Percentiles rank a stretch among this genome's conserved stretches.
These are phyloP conservation scores for Maudiozyma saulgeensis DNA, from an alignment of 805 yeast genomes.

Conservation along the genomic window DNA sequence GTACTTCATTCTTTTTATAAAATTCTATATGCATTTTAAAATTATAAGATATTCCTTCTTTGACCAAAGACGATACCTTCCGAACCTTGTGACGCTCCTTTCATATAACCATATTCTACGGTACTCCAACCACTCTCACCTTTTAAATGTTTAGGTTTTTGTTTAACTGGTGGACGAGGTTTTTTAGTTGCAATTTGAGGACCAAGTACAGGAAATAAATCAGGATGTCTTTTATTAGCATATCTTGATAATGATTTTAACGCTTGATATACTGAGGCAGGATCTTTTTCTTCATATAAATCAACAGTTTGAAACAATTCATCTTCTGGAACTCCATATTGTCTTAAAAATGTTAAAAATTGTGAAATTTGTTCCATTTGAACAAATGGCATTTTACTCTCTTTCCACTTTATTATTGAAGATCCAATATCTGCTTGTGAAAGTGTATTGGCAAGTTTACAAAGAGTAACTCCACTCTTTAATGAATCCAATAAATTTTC, in stretches of 20 bases:
- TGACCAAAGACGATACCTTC: constrained; percentile 49
- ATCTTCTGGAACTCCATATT: constrained; percentile 66
- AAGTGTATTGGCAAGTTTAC: constrained; percentile 32
- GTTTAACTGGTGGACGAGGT: constrained; percentile 43
- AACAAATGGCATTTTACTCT: constrained; percentile 64
- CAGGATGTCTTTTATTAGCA: constrained; percentile 46
- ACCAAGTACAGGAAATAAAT: constrained; percentile 43
- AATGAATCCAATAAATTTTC: constrained; percentile 39
- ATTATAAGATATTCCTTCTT: constrained; percentile 35
- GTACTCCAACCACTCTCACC: constrained; percentile 45
- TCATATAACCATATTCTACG: constrained; percentile 49
- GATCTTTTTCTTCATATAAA: constrained; percentile 62
- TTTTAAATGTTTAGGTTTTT: constrained; percentile 41
- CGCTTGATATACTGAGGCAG: constrained; percentile 68
- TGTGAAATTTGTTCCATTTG: constrained; percentile 77
- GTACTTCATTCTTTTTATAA: neutral
- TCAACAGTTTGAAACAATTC: constrained; percentile 75
- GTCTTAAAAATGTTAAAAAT: constrained; percentile 53
- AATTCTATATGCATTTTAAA: neutral
- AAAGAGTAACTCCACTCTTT: constrained; percentile 53
- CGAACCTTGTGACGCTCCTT: constrained; percentile 44
- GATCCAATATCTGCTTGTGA: constrained; percentile 31
- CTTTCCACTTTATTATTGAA: constrained; percentile 39
- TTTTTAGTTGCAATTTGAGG: constrained; percentile 43
- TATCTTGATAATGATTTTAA: constrained; percentile 64